A percentile compares a stretch with the other conserved stretches of the same genome.
Conservation (phyloP, 176 grass and related monocot species). For the Cenchrus americanus region DNA sequence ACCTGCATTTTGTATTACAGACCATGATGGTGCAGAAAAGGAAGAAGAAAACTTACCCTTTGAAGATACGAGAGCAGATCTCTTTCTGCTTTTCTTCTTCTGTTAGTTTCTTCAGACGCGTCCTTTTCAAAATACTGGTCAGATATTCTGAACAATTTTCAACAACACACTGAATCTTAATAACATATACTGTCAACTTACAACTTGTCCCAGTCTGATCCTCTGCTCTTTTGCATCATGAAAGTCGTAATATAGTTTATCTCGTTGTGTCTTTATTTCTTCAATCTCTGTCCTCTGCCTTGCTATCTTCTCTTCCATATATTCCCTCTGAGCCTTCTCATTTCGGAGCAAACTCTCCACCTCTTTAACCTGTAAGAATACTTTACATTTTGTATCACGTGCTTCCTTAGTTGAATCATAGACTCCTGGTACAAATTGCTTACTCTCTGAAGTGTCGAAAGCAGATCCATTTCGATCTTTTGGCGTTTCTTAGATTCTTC, state of each 20-base stretch:
- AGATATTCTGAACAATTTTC: constrained; percentile 43
- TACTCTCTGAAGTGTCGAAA: constrained; percentile 43
- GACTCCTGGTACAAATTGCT: constrained; percentile 12
- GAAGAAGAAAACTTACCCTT: constrained; percentile 46
- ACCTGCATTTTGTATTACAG: constrained; percentile 2
- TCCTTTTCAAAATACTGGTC: constrained; percentile 41
- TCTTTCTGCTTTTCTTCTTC: constrained; percentile 62
- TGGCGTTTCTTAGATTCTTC: constrained; percentile 34
- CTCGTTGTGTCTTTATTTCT: constrained; percentile 40
- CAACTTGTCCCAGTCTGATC: constrained; percentile 39
- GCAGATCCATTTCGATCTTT: constrained; percentile 36
- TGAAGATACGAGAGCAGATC: constrained; percentile 53
- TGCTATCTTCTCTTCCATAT: constrained; percentile 52
- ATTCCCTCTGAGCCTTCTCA: constrained; percentile 53
- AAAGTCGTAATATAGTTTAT: constrained; percentile 47
- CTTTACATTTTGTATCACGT: constrained; percentile 7
- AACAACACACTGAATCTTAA: constrained; percentile 36
- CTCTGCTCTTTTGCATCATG: constrained; percentile 45
- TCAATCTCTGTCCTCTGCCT: constrained; percentile 54
- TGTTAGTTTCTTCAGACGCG: constrained; percentile 55
- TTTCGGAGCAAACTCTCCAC: constrained; percentile 56
- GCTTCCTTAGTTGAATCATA: constrained; percentile 2
- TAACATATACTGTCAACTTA: constrained; percentile 20
- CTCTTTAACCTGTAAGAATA: constrained; percentile 54
- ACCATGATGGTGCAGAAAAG: constrained; percentile 15